Percentiles rank a stretch among this genome's conserved stretches.
Conservation (phyloP, 2,329 filamentous ascomycete genomes). For the Akanthomyces dipterigenus region DNA sequence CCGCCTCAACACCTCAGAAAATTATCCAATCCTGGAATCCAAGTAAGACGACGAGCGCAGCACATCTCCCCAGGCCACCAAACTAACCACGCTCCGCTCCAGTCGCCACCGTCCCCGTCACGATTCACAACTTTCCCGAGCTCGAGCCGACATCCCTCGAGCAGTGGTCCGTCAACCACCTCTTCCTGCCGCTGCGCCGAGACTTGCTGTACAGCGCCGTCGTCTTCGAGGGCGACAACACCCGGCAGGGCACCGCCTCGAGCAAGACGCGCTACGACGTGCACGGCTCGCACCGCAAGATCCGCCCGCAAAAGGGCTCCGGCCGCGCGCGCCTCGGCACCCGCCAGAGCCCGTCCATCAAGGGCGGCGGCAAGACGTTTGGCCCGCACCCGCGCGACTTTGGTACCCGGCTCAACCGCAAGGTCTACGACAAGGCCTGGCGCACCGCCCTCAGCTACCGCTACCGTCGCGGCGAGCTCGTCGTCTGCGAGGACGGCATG, state of each 20-base stretch:
- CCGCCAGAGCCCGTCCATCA: constrained; percentile 72
- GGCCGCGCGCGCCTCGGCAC: constrained; percentile 74
- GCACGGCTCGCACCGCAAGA: constrained; percentile 73
- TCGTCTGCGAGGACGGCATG: constrained; percentile 74
- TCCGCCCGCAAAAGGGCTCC: constrained; percentile 79
- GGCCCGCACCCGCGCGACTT: constrained; percentile 94
- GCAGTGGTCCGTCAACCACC: constrained; percentile 72
- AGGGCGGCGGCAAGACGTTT: constrained; percentile 80
- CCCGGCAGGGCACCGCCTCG: constrained; percentile 78
- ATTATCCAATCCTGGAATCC: constrained; percentile 39
- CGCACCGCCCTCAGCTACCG: constrained; percentile 89
- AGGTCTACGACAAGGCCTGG: constrained; percentile 95
- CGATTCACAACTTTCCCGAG: constrained; percentile 82
- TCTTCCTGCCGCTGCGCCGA: constrained; percentile 77
- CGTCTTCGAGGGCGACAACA: constrained; percentile 83
- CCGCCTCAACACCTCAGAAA: constrained; percentile 24
- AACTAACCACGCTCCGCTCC: constrained; percentile 11
- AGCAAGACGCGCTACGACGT: constrained; percentile 79
- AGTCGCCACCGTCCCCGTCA: constrained; percentile 67
- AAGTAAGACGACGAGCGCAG: constrained; percentile 27
- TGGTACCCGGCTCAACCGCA: constrained; percentile 70
- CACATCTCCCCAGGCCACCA: neutral
- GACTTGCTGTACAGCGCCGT: constrained; percentile 92
- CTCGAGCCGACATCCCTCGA: constrained; percentile 77
- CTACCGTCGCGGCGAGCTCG: constrained; percentile 77